A percentile compares a stretch with the other conserved stretches of the same genome.
Evolutionary conservation across 2,329 filamentous ascomycete species (phyloP).

Genomic region (Fusarium equiseti): DNA sequence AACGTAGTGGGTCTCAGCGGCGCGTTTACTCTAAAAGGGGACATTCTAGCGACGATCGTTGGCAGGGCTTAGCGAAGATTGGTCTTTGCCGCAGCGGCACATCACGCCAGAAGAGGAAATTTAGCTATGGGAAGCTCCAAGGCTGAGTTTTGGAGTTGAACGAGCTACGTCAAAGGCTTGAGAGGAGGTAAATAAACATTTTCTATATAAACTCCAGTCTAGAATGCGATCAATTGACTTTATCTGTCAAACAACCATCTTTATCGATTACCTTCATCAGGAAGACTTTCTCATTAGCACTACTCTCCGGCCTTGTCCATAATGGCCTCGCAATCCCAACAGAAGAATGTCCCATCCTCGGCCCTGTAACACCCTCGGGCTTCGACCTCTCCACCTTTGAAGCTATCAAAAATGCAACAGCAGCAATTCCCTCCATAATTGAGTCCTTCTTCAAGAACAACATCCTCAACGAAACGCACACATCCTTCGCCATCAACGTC

Average conservation of each 20-base stretch:
- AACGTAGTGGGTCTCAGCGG: not conserved
- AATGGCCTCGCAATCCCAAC: not conserved
- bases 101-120: not conserved
- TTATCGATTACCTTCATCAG: not conserved
- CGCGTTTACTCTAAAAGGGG: not conserved
- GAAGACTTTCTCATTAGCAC: not conserved
- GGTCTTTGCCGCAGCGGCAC: not conserved
- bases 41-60: not conserved
- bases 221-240: not conserved
- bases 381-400: constrained; percentile 34
- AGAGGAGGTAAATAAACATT: not conserved
- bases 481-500: constrained; percentile 43
- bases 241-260: not conserved
- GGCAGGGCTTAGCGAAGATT: not conserved
- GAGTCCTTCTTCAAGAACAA: constrained; percentile 15
- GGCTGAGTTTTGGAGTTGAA: not conserved
- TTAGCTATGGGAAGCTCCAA: not conserved
- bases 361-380: constrained; percentile 38
- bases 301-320: not conserved
- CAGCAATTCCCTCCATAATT: constrained; percentile 13
- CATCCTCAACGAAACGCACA: constrained; percentile 31
- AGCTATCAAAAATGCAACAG: constrained; percentile 11
- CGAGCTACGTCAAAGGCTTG: not conserved
- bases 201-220: not conserved
- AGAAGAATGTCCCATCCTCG: constrained; percentile 12